Base-by-base conservation (phyloP, 805 yeast genomes). In the Myxozyma neglecta region DNA sequence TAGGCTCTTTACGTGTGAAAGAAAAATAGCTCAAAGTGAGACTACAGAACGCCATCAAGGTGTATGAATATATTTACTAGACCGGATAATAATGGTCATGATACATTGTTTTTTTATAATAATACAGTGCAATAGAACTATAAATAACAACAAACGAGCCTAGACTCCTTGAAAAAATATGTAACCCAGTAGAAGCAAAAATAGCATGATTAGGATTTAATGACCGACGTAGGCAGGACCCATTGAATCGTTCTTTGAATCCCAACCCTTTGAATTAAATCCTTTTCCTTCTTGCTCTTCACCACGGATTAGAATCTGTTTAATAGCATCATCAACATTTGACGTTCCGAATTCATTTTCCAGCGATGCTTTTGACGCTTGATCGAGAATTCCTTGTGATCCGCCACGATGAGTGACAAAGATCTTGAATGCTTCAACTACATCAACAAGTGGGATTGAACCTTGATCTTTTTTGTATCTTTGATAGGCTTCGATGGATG, bases 381-480 rank as follows among this genome's bases (percentile, higher is more conserved):
- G 85, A 55, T 86, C 89, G 32, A 88, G 72, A 8, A 81, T 79
- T 59, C 96, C 96, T 68, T 84, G 88, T 3, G 84, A 76, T 37
- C 96, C 96, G 45, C 89, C 87, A 29, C 45, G 59, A 63, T 80
- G 80, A 59, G 83, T 82, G 24, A 82, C 79, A 71, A 80, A 90
- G n/a, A 90, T 80, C 69, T 86, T 82, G 77, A 82, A 88, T 8
- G 81, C 78, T 0, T 86, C 85, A 1, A 88, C 85, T 4, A 87
- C 81, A 45, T 83, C 85, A 11, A 84, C 76, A 60, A 87, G 76
- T 24, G 93, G 86, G 20, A 84, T 73, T 13, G 84, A 75, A 39
- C 80, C 68, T 0, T 77, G 62, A 43, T 83, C 83, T 32, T 78
- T 77, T 54, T 73, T 73, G 75, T 77, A 88, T 43, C 80, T 76